Evolutionary conservation across 208 protist species (phyloP).

Genomic region (Angomonas ambiguus): DNA sequence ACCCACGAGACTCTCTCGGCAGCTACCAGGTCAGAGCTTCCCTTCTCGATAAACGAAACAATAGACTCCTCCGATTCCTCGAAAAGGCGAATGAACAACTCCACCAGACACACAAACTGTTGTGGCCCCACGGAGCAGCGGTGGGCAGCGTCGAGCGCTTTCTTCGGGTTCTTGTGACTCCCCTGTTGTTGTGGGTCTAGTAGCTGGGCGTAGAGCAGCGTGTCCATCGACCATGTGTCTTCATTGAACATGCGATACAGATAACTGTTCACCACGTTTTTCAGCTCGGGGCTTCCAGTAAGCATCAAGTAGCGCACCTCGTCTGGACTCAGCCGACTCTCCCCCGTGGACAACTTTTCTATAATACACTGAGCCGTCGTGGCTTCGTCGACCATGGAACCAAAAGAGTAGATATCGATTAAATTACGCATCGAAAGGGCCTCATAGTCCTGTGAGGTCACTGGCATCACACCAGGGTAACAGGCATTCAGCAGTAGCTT

Average conservation of each 20-base stretch:
- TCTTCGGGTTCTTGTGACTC: slow-evolving; percentile 19
- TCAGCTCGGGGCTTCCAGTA: slow-evolving; percentile 28
- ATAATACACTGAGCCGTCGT: slow-evolving; percentile 38
- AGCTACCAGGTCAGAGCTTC: slow-evolving; percentile 43
- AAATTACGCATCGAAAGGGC: slow-evolving; percentile 58
- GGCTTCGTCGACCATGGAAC: slow-evolving; percentile 17
- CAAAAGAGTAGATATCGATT: slow-evolving; percentile 59
- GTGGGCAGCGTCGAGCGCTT: slow-evolving; percentile 60
- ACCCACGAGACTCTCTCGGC: slow-evolving; percentile 12
- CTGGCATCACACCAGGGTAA: slow-evolving; percentile 62
- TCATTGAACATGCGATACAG: slow-evolving; percentile 53
- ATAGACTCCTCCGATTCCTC: slow-evolving; percentile 42
- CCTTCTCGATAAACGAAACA: slow-evolving; percentile 37
- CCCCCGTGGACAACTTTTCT: slow-evolving; percentile 29
- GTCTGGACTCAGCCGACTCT: slow-evolving; percentile 57
- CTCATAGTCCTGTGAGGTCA: slow-evolving; percentile 45
- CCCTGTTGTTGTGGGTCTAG: slow-evolving; percentile 21
- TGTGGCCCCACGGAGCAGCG: slow-evolving; percentile 50
- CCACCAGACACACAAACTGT: slow-evolving; percentile 69
- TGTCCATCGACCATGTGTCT: slow-evolving; percentile 62
- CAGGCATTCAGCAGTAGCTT: slow-evolving; percentile 57
- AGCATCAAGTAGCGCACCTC: slow-evolving; percentile 54
- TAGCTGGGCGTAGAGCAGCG: slow-evolving; percentile 64
- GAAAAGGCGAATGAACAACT: slow-evolving; percentile 56
- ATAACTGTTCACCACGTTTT: slow-evolving; percentile 40